Evolutionary conservation across 1,284 basidiomycete species (phyloP), one percentile per base, ranked within the genome.

Genomic region (Inonotus hispidus): DNA sequence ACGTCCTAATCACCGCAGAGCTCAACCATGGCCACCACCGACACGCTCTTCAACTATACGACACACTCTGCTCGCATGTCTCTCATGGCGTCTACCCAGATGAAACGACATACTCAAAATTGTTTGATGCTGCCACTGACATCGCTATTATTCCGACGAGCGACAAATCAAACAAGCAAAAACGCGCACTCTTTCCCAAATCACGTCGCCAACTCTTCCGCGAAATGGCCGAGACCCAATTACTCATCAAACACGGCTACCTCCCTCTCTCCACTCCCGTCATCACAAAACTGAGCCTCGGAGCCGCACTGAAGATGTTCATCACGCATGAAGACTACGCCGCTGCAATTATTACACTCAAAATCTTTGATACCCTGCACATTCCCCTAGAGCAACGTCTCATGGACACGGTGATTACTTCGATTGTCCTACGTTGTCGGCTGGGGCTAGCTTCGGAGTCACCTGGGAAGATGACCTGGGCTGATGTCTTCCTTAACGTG

Each of bases 1-100:
- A 64, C 38, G 29, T 45, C 4, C 55, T 61, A 25, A 60, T 64
- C 6, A 19, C 25, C 8, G 59, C 59, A 19, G 63, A 64, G 56
- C 23, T 54, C 23, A 39, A 21, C 5, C 49, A 41, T 13, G 35
- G 49, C 5, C 38, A 49, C 27, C 16, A 37, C 6, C 13, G 49
- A 2, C 6, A 19, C 2, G 59, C 50, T 29, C 41, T 64, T 23
- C 19, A 14, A 7, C 19, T 61, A 39, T 64, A 64, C 58, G 47
- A 56, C 14, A 38, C 27, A n/a, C 38, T 60, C 6, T 39, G 63
- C 27, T 29, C 37, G 5, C 35, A 55, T 11, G 25, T 23, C 41
- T 35, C 39, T 8, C 56, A 27, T 39, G 39, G 39, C 3, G 41
- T 59, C 45, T 59, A 46, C 14, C 57, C 61, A 10, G 56, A 58